Percentiles rank a stretch among this genome's conserved stretches.
These are phyloP conservation scores for Aspergillus persii DNA, from an alignment of 2,329 filamentous ascomycete genomes.

Conservation along the genomic window DNA sequence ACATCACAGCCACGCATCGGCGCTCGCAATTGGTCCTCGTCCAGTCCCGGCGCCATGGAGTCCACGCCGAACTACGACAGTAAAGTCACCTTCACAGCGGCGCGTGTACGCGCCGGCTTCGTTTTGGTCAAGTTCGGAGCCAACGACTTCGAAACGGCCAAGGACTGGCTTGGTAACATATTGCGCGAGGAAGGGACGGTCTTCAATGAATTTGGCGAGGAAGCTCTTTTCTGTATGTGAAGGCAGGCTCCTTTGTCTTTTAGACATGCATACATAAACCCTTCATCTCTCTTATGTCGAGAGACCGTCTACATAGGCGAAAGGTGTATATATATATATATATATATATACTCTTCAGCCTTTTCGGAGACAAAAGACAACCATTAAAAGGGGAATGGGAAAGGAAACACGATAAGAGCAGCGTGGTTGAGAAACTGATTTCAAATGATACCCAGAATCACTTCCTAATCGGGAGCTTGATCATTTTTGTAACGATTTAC, in stretches of 20 bases:
- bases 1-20: slow-evolving; percentile 76
- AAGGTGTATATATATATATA: too few species aligned
- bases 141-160: slow-evolving; percentile 73
- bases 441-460: neutral
- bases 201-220: slow-evolving; percentile 69
- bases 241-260: neutral
- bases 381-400: neutral
- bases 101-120: slow-evolving; percentile 70
- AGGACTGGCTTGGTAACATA: slow-evolving; percentile 76
- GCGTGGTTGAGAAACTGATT: neutral
- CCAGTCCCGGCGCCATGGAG: slow-evolving; percentile 22
- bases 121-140: slow-evolving; percentile 91
- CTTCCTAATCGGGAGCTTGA: neutral
- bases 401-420: neutral
- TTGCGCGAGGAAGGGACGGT: slow-evolving; percentile 72
- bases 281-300: too few species aligned
- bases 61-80: slow-evolving; percentile 38
- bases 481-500: neutral
- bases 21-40: slow-evolving; percentile 66
- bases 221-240: slow-evolving; percentile 72
- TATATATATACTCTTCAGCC: too few species aligned
- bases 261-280: neutral
- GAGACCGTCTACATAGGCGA: too few species aligned
- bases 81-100: slow-evolving; percentile 77
- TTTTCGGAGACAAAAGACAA: too few species aligned